Base-by-base conservation (phyloP, 805 yeast genomes). In the Yarrowia yakushimensis region DNA sequence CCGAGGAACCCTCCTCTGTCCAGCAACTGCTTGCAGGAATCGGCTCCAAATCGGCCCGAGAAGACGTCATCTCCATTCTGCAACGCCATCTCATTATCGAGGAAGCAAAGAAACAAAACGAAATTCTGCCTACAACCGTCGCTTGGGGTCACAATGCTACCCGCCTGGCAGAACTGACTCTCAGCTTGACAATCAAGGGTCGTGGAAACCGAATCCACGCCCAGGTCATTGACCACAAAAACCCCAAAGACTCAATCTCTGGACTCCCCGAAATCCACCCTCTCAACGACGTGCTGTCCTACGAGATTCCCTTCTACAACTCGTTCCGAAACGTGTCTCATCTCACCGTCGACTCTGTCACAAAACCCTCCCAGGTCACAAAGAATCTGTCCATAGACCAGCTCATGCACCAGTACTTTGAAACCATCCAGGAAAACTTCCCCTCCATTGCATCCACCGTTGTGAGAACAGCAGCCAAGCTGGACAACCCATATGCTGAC, bases 381-480 rank as follows among this genome's bases (percentile, higher is more conserved):
- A 88, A 85, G 70, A 85, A 86, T 67, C 88, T 86, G 80, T 88
- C 96, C 1, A 86, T 93, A 18, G 86, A 88, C 68, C 96, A 90
- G 69, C 79, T 93, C 55, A 85, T 91, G 1, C 77, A 83, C 27
- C 81, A 84, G 55, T 93, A 93, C 72, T 90, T 90, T 68, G 79
- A 77, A 30, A 78, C 79, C 33, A 83, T 92, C 23, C 96, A 90
- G 69, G 79, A 79, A 6, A 91, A 85, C 15, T 91, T 91, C 70
- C 91, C 96, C 0, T 89, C 93, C 63, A 88, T 93, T 2, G 91
- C 92, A 2, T 87, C 97, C 0, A 92, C 98, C 0, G 97, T 93
- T 20, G 91, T 91, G 13, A 86, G 89, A 67, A 91, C 96, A 0
- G 97, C 94, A 5, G 85, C 85, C 52, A 91, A 93, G 71, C 74